phyloP scores from a whole-genome alignment of 2,329 filamentous ascomycete species.

The Diaporthe amygdali region DNA sequence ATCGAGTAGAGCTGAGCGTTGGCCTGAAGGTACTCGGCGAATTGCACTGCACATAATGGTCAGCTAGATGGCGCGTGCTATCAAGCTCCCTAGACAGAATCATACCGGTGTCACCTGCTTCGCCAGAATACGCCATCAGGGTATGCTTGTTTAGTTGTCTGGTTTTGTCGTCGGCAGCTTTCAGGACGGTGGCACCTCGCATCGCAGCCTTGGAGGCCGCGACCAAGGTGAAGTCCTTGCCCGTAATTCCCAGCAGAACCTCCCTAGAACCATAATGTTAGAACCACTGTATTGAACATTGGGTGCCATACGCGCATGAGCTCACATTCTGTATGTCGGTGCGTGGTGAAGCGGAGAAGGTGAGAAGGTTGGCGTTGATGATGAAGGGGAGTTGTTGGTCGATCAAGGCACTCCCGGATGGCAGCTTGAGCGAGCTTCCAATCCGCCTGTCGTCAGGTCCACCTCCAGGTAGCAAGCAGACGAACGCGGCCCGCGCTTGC shows the following conservation, averaged over 20 bases:
- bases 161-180: slow-evolving; percentile 96
- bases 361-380: not conserved
- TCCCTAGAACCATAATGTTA: slow-evolving; percentile 66
- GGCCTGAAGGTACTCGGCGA: slow-evolving; percentile 98
- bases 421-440: slow-evolving; percentile 25
- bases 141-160: slow-evolving; percentile 90
- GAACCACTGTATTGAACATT: not conserved
- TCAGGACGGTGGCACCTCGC: slow-evolving; percentile 95
- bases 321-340: slow-evolving; percentile 28
- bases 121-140: slow-evolving; percentile 92
- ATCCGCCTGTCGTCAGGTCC: slow-evolving; percentile 11
- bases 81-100: not conserved
- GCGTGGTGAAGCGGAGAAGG: not conserved
- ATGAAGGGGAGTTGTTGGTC: slow-evolving; percentile 2
- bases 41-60: slow-evolving; percentile 73
- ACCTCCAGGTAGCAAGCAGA: slow-evolving; percentile 21
- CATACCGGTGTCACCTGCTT: slow-evolving; percentile 92
- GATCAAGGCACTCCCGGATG: not conserved
- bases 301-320: not conserved
- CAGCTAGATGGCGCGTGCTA: slow-evolving; percentile 25
- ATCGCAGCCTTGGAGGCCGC: slow-evolving; percentile 98
- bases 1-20: slow-evolving; percentile 98
- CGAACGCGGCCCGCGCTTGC: slow-evolving; percentile 19
- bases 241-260: slow-evolving; percentile 96
- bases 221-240: slow-evolving; percentile 98